These are phyloP conservation scores for Iberis amara DNA, from an alignment of 441 rosid species.

Conservation along the genomic window DNA sequence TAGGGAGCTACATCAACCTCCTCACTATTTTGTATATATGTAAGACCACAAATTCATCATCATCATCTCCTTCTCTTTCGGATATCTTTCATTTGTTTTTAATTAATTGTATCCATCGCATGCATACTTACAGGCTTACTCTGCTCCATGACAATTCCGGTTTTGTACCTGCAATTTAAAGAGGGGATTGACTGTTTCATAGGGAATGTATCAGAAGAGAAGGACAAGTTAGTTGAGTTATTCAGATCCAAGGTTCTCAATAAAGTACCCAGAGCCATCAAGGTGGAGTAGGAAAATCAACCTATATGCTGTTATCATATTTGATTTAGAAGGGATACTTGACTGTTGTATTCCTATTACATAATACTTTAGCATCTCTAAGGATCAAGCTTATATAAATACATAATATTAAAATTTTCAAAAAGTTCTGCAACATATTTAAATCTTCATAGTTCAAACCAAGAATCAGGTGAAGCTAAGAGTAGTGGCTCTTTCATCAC, in stretches of 20 bases:
- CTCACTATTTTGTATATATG: conserved; percentile 24
- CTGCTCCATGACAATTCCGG: conserved; percentile 24
- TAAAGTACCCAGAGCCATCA: conserved; percentile 24
- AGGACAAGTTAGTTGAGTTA: conserved; percentile 14
- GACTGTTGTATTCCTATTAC: not conserved
- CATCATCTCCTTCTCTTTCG: not conserved
- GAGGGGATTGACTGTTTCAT: conserved; percentile 17
- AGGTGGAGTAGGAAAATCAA: conserved; percentile 10
- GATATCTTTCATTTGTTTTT: not conserved
- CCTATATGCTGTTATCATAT: not conserved
- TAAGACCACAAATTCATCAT: conserved; percentile 10
- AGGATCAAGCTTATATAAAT: not conserved
- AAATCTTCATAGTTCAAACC: not conserved
- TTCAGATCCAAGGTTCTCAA: conserved; percentile 16
- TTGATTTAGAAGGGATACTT: conserved; percentile 1
- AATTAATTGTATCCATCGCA: not conserved
- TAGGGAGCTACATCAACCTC: conserved; percentile 24
- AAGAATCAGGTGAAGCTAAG: too few relatives aligned
- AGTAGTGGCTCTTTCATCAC: too few relatives aligned
- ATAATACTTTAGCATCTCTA: not conserved
- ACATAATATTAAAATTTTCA: not conserved
- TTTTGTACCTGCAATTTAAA: conserved; percentile 16
- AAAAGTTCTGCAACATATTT: too few relatives aligned
- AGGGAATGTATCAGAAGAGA: conserved; percentile 12
- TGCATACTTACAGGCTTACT: conserved; percentile 20